These are phyloP conservation scores for Rhodomyrtus psidioides DNA, from an alignment of 441 rosid species.

Conservation along the genomic window DNA sequence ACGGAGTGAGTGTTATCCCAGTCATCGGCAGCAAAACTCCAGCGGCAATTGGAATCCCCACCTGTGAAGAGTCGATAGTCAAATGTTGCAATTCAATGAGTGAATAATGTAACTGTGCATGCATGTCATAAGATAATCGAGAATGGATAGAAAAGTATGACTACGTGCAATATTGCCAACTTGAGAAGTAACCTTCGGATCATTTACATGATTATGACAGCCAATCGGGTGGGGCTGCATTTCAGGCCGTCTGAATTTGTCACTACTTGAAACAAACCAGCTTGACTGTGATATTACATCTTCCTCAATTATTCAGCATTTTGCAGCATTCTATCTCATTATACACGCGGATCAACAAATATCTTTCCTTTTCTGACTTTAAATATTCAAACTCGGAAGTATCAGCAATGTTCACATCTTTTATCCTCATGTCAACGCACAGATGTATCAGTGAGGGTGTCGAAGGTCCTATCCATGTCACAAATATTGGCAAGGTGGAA, in stretches of 20 bases:
- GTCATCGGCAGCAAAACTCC: slow-evolving; percentile 77
- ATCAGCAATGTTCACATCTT: neutral
- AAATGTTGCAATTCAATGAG: neutral
- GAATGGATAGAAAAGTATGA: neutral
- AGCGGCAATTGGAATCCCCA: slow-evolving; percentile 92
- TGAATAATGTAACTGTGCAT: neutral
- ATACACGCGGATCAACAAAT: neutral
- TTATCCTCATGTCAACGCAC: neutral
- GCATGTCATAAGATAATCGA: neutral
- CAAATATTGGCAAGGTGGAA: neutral
- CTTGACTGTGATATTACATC: neutral
- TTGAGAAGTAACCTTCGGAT: neutral
- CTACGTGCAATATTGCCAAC: neutral
- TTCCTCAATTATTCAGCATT: neutral
- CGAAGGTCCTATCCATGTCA: neutral
- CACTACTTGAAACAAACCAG: neutral
- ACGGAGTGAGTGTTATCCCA: slow-evolving; percentile 88
- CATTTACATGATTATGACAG: neutral
- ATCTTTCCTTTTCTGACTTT: neutral
- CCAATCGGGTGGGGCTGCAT: neutral
- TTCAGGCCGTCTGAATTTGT: neutral
- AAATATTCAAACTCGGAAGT: neutral
- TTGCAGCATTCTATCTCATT: neutral
- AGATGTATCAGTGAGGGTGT: neutral
- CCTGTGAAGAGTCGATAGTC: slow-evolving; percentile 22